These are phyloP conservation scores for Aphanomyces invadans DNA, from an alignment of 352 stramenopile species.

Conservation along the genomic window DNA sequence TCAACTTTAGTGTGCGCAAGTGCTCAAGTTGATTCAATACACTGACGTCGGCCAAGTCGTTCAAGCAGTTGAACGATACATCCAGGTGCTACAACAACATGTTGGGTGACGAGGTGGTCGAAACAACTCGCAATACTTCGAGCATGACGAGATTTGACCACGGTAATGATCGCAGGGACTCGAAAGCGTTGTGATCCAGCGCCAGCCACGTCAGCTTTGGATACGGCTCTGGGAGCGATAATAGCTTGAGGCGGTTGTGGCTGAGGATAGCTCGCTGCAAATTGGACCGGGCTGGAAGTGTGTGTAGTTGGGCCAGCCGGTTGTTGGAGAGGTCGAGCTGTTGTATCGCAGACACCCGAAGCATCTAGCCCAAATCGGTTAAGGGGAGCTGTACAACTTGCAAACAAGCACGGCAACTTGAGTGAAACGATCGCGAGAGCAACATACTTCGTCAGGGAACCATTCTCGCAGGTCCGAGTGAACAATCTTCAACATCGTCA, in stretches of 20 bases:
- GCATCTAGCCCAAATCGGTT: conserved; percentile 2
- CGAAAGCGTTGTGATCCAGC: conserved; percentile 5
- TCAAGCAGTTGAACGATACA: conserved; percentile 61
- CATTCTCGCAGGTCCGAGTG: not conserved
- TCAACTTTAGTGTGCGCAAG: conserved; percentile 44
- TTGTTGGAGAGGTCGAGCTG: conserved; percentile 5
- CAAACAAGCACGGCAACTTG: too few species aligned
- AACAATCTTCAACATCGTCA: not conserved
- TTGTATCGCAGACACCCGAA: not conserved
- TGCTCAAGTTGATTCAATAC: conserved; percentile 36
- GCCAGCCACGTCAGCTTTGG: conserved; percentile 12
- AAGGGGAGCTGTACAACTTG: too few species aligned
- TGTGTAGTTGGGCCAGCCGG: not conserved
- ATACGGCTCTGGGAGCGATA: conserved; percentile 43
- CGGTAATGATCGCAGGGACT: conserved; percentile 2
- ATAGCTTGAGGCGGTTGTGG: conserved; percentile 47
- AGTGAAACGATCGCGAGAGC: not conserved
- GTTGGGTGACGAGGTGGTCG: too few species aligned
- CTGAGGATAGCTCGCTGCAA: conserved; percentile 13
- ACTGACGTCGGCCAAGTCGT: conserved; percentile 47
- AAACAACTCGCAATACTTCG: too few species aligned
- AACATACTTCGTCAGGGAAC: not conserved
- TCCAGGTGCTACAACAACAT: conserved; percentile 49
- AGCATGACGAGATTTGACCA: conserved; percentile 33
- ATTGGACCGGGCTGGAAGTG: not conserved